phyloP scores from a whole-genome alignment of 768 basidiomycete genomes.

The Tulasnella calospora region DNA sequence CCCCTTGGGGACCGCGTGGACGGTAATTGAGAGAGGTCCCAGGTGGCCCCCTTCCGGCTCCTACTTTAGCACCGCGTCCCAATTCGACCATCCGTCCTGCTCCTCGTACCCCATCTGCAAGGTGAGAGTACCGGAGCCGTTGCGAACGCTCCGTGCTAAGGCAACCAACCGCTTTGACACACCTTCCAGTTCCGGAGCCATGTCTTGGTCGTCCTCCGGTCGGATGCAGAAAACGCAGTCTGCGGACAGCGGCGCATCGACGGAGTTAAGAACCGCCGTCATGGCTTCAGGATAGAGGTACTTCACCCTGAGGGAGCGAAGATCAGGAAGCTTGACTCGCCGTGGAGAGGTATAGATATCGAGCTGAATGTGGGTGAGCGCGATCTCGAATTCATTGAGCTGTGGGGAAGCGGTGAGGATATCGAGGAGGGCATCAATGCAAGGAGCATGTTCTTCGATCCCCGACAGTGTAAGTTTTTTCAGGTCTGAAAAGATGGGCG shows the following conservation, averaged over 20 bases:
- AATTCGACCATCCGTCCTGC: no score
- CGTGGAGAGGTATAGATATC: background rate
- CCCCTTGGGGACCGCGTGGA: background rate
- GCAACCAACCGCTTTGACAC: background rate
- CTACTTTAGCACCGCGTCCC: background rate
- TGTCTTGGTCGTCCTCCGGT: background rate
- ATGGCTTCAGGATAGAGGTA: background rate
- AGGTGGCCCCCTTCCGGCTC: background rate
- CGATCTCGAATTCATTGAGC: background rate
- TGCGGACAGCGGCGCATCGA: background rate
- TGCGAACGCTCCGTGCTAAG: background rate
- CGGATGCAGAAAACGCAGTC: background rate
- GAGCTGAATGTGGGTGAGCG: background rate
- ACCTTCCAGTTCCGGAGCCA: background rate
- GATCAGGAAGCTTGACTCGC: background rate
- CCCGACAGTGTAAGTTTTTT: background rate
- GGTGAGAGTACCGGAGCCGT: background rate
- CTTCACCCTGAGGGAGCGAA: background rate
- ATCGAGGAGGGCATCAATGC: background rate
- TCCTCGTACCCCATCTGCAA: background rate
- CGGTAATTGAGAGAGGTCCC: background rate
- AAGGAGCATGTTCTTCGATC: background rate
- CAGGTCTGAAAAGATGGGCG: background rate
- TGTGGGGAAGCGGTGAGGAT: background rate
- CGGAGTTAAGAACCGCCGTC: background rate